Evolutionary conservation across 352 stramenopile genomes (phyloP).

Genomic region (Phytophthora fragariaefolia): DNA sequence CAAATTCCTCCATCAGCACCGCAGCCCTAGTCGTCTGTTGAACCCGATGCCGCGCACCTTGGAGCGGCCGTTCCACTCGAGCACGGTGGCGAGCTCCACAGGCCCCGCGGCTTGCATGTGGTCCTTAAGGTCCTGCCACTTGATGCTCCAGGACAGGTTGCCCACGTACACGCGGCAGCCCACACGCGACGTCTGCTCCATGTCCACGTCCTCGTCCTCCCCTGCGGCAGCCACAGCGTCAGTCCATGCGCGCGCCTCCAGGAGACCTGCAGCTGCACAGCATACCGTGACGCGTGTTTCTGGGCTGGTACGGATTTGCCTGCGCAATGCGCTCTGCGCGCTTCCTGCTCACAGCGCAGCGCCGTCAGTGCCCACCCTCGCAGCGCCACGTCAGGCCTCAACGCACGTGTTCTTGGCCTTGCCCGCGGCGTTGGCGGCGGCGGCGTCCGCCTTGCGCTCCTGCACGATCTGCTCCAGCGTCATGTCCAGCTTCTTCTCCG

Average conservation of each 20-base stretch:
- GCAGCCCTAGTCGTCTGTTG: too few species aligned
- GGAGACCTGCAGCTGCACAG: not conserved
- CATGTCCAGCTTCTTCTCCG: constrained; percentile 81
- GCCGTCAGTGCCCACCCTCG: constrained; percentile 23
- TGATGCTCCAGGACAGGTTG: constrained; percentile 88
- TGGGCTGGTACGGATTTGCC: constrained; percentile 56
- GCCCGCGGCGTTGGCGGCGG: constrained; percentile 19
- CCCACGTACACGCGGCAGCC: constrained; percentile 81
- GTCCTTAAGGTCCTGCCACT: constrained; percentile 84
- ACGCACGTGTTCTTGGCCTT: constrained; percentile 69
- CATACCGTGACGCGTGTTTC: constrained; percentile 35
- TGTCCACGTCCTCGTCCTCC: constrained; percentile 25
- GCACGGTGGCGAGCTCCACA: constrained; percentile 69
- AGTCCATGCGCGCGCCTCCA: constrained; percentile 1
- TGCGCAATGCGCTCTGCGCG: constrained; percentile 66
- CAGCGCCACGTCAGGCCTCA: constrained; percentile 13
- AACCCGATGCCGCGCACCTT: constrained; percentile 59
- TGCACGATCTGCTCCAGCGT: constrained; percentile 70
- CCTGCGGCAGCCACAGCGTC: constrained; percentile 13
- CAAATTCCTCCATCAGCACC: too few species aligned
- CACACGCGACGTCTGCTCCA: constrained; percentile 25
- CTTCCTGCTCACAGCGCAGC: constrained; percentile 50
- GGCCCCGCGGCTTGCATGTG: constrained; percentile 78
- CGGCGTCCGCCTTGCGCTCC: constrained; percentile 48
- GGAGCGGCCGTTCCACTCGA: constrained; percentile 73